These are phyloP conservation scores for Hordeum pubiflorum DNA, from an alignment of 202 grass and related monocot genomes.

Conservation along the genomic window DNA sequence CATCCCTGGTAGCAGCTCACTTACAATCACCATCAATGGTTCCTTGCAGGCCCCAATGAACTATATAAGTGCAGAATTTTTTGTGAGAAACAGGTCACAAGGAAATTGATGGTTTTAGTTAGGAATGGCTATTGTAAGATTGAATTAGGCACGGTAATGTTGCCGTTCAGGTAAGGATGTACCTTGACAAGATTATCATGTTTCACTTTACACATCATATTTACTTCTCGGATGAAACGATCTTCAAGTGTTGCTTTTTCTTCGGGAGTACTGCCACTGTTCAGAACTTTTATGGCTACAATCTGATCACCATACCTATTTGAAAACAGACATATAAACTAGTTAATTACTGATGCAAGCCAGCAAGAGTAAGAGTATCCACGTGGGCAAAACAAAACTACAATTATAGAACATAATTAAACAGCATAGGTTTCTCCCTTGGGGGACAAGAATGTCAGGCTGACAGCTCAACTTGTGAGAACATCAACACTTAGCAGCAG, in stretches of 20 bases:
- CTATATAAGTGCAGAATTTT: slow-evolving; percentile 28
- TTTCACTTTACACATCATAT: slow-evolving; percentile 99
- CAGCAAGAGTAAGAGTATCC: neutral
- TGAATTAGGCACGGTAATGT: neutral
- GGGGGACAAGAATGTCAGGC: neutral
- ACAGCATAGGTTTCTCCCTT: neutral
- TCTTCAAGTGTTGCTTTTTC: slow-evolving; percentile 79
- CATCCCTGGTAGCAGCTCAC: slow-evolving; percentile 84
- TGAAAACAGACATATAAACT: slow-evolving; percentile 2
- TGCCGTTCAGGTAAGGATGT: slow-evolving; percentile 1
- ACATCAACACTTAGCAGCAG: neutral
- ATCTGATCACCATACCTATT: slow-evolving; percentile 74
- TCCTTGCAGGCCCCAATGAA: slow-evolving; percentile 99
- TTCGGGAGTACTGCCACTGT: slow-evolving; percentile 60
- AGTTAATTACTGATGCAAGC: neutral
- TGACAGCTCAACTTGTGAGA: neutral
- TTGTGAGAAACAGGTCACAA: neutral
- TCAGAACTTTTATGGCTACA: slow-evolving; percentile 97
- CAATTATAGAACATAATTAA: neutral
- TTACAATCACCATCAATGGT: slow-evolving; percentile 95
- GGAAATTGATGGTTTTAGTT: neutral
- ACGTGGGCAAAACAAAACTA: neutral
- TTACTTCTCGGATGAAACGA: slow-evolving; percentile 99
- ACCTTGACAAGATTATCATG: slow-evolving; percentile 99
- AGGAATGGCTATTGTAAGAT: neutral